These are phyloP conservation scores for Diaporthe eres DNA, from an alignment of 2,329 filamentous ascomycete species.

Conservation along the genomic window DNA sequence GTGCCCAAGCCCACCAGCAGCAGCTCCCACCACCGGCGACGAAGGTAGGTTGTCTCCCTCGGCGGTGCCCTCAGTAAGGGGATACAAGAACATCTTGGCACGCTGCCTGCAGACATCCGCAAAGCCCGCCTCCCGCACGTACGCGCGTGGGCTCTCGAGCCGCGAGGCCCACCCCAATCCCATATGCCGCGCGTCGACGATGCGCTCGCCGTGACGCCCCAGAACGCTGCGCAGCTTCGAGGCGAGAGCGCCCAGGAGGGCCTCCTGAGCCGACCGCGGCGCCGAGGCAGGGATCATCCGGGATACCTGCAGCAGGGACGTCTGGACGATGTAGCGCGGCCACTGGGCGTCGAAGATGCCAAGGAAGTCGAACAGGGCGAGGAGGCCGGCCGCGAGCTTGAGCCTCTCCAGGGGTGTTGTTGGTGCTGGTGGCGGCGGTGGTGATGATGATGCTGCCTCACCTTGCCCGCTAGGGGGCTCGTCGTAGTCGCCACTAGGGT, in stretches of 20 bases:
- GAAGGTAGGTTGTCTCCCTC: constrained; percentile 2
- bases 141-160: background rate
- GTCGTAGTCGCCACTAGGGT: background rate
- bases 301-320: constrained; percentile 15
- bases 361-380: constrained; percentile 35
- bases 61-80: background rate
- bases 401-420: constrained; percentile 19
- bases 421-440: background rate
- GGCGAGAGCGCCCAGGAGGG: constrained; percentile 17
- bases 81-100: constrained; percentile 33
- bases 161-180: constrained; percentile 7
- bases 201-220: background rate
- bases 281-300: constrained; percentile 15
- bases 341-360: constrained; percentile 37
- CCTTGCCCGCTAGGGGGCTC: constrained; percentile 2
- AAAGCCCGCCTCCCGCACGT: background rate
- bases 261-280: constrained; percentile 21
- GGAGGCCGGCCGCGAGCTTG: constrained; percentile 26
- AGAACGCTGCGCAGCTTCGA: constrained; percentile 24
- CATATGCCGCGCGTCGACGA: background rate
- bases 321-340: constrained; percentile 39
- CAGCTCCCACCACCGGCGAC: constrained; percentile 1
- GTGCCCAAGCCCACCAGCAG: constrained; percentile 15
- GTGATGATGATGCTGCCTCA: background rate
- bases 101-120: background rate